Percentiles rank a stretch among this genome's conserved stretches.
phyloP scores from a whole-genome alignment of 108 stramenopile species.

The Mediolabrus comicus region DNA sequence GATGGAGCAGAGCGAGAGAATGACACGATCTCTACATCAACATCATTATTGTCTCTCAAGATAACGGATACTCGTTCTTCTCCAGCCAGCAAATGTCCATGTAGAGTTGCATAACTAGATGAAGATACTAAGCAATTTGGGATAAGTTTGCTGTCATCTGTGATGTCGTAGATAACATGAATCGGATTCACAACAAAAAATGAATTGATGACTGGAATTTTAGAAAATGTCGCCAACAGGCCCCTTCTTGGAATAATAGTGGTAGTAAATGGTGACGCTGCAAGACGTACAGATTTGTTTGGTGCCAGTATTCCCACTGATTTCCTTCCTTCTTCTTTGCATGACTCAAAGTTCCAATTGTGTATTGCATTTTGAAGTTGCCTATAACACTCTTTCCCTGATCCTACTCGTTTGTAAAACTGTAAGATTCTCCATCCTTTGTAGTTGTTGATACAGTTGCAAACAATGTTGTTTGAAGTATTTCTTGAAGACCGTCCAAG shows the following conservation, averaged over 20 bases:
- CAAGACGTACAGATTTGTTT: background rate
- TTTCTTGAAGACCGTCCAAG: background rate
- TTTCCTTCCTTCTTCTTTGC: slow-evolving; percentile 15
- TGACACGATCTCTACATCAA: slow-evolving; percentile 34
- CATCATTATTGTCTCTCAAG: slow-evolving; percentile 17
- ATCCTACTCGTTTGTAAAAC: slow-evolving; percentile 25
- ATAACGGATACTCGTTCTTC: slow-evolving; percentile 36
- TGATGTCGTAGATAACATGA: slow-evolving; percentile 27
- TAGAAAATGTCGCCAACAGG: slow-evolving; percentile 30
- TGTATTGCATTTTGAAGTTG: slow-evolving; percentile 13
- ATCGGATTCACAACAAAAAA: slow-evolving; percentile 34
- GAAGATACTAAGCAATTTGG: slow-evolving; percentile 10
- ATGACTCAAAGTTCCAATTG: slow-evolving; percentile 32
- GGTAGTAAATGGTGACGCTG: background rate
- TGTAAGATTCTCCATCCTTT: slow-evolving; percentile 38
- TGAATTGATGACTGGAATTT: slow-evolving; percentile 18
- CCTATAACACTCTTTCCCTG: slow-evolving; percentile 24
- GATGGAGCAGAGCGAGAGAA: slow-evolving; percentile 30
- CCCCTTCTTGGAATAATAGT: background rate
- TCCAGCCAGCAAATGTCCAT: slow-evolving; percentile 33
- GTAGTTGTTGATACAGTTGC: background rate
- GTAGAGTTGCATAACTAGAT: slow-evolving; percentile 33
- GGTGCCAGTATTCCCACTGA: slow-evolving; percentile 14
- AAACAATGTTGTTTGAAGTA: background rate
- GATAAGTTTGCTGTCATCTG: background rate